Evolutionary conservation across 345 rosid species (phyloP).

Genomic region (Noccaea bulbosa): DNA sequence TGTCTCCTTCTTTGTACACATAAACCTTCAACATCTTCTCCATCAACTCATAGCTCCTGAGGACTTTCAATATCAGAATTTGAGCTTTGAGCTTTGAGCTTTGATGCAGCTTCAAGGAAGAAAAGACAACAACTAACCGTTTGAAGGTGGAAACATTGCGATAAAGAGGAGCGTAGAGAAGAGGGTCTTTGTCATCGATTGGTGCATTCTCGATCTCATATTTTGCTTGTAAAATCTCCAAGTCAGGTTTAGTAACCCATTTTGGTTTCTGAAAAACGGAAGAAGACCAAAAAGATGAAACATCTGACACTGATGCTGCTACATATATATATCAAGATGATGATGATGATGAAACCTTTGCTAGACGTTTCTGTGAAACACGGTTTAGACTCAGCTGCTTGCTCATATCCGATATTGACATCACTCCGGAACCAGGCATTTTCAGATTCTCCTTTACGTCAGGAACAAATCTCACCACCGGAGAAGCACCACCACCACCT

Average conservation of each 20-base stretch:
- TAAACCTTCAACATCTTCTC: constrained; percentile 80
- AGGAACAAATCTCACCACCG: constrained; percentile 38
- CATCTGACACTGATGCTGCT: not conserved
- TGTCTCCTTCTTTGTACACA: constrained; percentile 82
- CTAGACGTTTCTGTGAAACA: constrained; percentile 46
- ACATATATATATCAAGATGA: constrained; percentile 9
- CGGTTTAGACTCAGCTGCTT: constrained; percentile 58
- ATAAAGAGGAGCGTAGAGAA: constrained; percentile 75
- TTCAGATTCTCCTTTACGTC: constrained; percentile 41
- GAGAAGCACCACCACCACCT: constrained; percentile 19
- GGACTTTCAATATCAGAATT: not conserved
- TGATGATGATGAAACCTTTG: constrained; percentile 48
- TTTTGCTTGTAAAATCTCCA: constrained; percentile 62
- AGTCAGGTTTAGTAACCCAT: constrained; percentile 73
- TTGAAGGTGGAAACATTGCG: constrained; percentile 80
- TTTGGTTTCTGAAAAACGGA: constrained; percentile 58
- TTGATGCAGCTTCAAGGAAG: not conserved
- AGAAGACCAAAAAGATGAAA: constrained; percentile 23
- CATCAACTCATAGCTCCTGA: constrained; percentile 97
- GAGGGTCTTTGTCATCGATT: constrained; percentile 51
- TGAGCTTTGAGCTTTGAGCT: not conserved
- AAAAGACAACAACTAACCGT: constrained; percentile 48
- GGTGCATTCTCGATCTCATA: constrained; percentile 73
- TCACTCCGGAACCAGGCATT: constrained; percentile 47
- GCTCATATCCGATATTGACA: constrained; percentile 77